phyloP scores from a whole-genome alignment of 2,329 filamentous ascomycete genomes.

The Fusarium xyrophilum region DNA sequence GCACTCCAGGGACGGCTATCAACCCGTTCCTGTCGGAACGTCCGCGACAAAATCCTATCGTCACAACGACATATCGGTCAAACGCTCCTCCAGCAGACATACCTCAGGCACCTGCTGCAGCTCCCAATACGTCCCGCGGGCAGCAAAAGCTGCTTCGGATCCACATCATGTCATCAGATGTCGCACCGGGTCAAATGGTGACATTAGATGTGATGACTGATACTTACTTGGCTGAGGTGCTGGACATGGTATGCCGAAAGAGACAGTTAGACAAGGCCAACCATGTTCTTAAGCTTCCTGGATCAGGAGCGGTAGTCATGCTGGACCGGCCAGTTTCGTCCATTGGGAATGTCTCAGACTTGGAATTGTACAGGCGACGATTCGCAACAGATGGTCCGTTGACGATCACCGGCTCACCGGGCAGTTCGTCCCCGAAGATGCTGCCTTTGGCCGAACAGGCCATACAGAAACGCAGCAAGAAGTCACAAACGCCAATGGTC shows the following conservation, averaged over 20 bases:
- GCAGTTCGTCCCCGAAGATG: slow-evolving; percentile 72
- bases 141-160: slow-evolving; percentile 75
- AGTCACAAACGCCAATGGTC: slow-evolving; percentile 56
- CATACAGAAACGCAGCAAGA: slow-evolving; percentile 58
- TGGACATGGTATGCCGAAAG: slow-evolving; percentile 79
- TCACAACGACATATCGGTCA: slow-evolving; percentile 65
- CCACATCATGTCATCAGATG: slow-evolving; percentile 73
- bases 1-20: slow-evolving; percentile 42
- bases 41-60: slow-evolving; percentile 63
- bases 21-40: slow-evolving; percentile 44
- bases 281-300: slow-evolving; percentile 79
- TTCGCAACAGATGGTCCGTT: slow-evolving; percentile 78
- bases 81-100: slow-evolving; percentile 63
- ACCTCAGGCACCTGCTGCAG: slow-evolving; percentile 56
- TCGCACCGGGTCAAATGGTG: slow-evolving; percentile 74
- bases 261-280: slow-evolving; percentile 79
- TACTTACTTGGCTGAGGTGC: slow-evolving; percentile 82
- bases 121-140: slow-evolving; percentile 59
- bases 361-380: slow-evolving; percentile 77
- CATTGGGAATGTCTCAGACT: slow-evolving; percentile 74
- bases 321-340: slow-evolving; percentile 81
- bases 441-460: slow-evolving; percentile 58
- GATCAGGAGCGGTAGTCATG: slow-evolving; percentile 76
- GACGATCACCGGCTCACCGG: slow-evolving; percentile 72
- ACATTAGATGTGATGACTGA: slow-evolving; percentile 80